Conservation (phyloP, 257 asterid genomes). For the Gardenia jasminoides region DNA sequence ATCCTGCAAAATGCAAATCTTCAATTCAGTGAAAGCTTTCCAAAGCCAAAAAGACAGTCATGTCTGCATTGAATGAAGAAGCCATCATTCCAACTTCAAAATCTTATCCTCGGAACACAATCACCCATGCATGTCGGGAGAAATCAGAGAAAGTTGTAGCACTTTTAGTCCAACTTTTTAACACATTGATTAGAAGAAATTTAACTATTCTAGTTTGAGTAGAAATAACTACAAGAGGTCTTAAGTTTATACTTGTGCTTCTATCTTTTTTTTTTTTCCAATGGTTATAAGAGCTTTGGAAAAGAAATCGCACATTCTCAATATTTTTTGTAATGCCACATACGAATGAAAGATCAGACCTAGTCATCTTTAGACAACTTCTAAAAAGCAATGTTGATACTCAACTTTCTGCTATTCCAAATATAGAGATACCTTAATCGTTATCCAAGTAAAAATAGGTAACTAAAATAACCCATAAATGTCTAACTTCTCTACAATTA, state of each 20-base stretch:
- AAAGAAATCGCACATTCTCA: no score
- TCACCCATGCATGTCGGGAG: neutral
- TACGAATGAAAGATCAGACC: neutral
- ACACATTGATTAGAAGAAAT: neutral
- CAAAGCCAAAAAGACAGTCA: neutral
- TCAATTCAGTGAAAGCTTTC: neutral
- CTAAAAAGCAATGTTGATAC: no score
- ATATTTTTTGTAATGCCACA: no score
- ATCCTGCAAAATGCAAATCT: neutral
- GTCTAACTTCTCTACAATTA: neutral
- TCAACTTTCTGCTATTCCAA: neutral
- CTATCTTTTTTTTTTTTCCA: neutral
- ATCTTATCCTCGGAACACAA: neutral
- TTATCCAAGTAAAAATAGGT: neutral
- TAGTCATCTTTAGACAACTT: no score
- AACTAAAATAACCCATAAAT: neutral
- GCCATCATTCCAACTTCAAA: neutral
- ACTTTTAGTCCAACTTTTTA: neutral
- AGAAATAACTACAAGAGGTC: neutral
- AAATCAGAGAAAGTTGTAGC: neutral
- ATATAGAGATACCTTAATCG: no score
- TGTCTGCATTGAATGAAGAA: neutral
- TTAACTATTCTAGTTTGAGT: neutral
- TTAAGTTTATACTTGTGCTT: neutral
- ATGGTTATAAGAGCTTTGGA: no score